These are phyloP conservation scores for Termitomyces sp. DNA, from an alignment of 768 basidiomycete species.

Conservation along the genomic window DNA sequence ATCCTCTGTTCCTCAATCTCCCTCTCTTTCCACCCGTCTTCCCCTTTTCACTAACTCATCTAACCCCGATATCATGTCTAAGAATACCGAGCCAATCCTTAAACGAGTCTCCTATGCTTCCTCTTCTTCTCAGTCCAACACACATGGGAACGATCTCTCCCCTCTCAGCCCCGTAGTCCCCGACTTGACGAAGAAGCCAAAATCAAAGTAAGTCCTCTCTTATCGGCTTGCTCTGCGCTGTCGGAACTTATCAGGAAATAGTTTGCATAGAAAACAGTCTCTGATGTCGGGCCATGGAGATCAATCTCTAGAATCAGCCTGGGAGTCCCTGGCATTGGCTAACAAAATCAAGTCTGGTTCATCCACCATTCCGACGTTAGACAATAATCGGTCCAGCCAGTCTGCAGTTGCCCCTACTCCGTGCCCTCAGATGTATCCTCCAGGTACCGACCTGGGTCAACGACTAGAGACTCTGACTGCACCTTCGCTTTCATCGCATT, in stretches of 20 bases:
- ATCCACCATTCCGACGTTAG: constrained; percentile 22
- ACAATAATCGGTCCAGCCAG: constrained; percentile 27
- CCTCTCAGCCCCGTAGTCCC: constrained; percentile 7
- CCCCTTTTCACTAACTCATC: constrained; percentile 52
- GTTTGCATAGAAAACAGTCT: constrained; percentile 20
- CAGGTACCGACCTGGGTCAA: constrained; percentile 35
- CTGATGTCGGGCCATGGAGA: constrained; percentile 11
- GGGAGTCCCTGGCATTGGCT: constrained; percentile 17
- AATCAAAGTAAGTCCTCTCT: constrained; percentile 11
- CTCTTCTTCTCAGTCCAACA: constrained; percentile 49
- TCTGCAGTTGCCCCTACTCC: constrained; percentile 22
- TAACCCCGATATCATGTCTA: constrained; percentile 34
- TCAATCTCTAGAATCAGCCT: constrained; percentile 15
- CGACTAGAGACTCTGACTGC: constrained; percentile 17
- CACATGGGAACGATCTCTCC: constrained; percentile 23
- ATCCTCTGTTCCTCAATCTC: constrained; percentile 30
- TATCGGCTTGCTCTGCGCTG: background rate
- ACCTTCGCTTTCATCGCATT: constrained; percentile 11
- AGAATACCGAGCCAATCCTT: constrained; percentile 29
- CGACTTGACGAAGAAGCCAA: constrained; percentile 6
- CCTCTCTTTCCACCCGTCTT: constrained; percentile 39
- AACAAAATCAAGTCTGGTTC: constrained; percentile 19
- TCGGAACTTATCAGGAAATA: constrained; percentile 18
- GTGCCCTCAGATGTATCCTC: constrained; percentile 38
- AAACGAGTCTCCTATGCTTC: constrained; percentile 52